Percentiles rank a stretch among this genome's conserved stretches.
Evolutionary conservation across 352 stramenopile genomes (phyloP).

Genomic region (Phytophthora palmivora): DNA sequence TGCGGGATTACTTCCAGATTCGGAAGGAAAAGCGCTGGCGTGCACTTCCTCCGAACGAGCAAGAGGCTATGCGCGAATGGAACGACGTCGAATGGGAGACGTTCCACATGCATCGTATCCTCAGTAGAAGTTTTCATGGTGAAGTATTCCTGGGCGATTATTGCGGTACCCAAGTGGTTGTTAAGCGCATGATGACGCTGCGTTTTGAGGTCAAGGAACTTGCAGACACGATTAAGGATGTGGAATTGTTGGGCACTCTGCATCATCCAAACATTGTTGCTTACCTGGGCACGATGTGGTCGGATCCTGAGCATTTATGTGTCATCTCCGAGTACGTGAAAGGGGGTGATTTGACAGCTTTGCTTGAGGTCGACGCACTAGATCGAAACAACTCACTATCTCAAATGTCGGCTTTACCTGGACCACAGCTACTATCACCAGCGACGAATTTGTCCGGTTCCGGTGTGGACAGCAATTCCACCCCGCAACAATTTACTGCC

Average conservation of each 20-base stretch:
- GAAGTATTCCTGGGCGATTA: conserved; percentile 75
- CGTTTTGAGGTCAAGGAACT: conserved; percentile 66
- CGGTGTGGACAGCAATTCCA: conserved; percentile 14
- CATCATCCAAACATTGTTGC: conserved; percentile 73
- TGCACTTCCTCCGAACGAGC: conserved; percentile 22
- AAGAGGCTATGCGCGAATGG: conserved; percentile 48
- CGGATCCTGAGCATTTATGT: conserved; percentile 62
- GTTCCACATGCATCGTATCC: conserved; percentile 67
- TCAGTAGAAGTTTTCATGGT: conserved; percentile 67
- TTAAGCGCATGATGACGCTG: conserved; percentile 75
- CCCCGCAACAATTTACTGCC: conserved; percentile 12
- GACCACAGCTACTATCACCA: conserved; percentile 6
- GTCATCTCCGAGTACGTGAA: conserved; percentile 77
- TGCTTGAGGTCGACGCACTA: conserved; percentile 63
- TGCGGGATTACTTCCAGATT: conserved; percentile 71
- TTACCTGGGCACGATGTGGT: conserved; percentile 81
- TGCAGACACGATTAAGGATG: conserved; percentile 72
- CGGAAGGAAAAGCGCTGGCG: conserved; percentile 52
- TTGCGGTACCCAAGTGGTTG: conserved; percentile 60
- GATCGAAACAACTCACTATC: conserved; percentile 33
- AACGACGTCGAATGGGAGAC: conserved; percentile 64
- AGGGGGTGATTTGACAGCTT: conserved; percentile 55
- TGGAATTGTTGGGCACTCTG: conserved; percentile 66
- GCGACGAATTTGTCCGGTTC: conserved; percentile 11
- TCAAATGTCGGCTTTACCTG: conserved; percentile 10